Percentiles rank a stretch among this genome's conserved stretches.
Evolutionary conservation across 2,329 filamentous ascomycete species (phyloP).

Genomic region (Hymenoscyphus linearis): DNA sequence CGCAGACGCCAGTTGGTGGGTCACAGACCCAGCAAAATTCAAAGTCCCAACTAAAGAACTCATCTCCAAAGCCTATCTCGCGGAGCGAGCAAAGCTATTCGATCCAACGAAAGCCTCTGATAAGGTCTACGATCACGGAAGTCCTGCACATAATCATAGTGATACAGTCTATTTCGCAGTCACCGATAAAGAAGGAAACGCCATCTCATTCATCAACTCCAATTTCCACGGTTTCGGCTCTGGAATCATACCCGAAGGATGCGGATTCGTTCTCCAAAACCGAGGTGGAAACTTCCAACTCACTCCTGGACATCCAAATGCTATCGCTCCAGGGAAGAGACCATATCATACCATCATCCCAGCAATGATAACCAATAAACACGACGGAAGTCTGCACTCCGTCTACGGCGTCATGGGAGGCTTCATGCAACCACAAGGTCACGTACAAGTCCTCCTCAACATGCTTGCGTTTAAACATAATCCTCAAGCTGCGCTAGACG

Average conservation of each 20-base stretch:
- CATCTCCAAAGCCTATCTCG: slow-evolving; percentile 68
- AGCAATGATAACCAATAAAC: slow-evolving; percentile 73
- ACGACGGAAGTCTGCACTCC: slow-evolving; percentile 69
- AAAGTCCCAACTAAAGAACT: slow-evolving; percentile 66
- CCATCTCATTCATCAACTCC: slow-evolving; percentile 93
- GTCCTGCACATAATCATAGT: slow-evolving; percentile 76
- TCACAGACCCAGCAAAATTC: slow-evolving; percentile 72
- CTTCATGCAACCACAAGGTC: slow-evolving; percentile 97
- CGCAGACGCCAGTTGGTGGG: slow-evolving; percentile 83
- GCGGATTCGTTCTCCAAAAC: slow-evolving; percentile 93
- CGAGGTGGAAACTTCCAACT: slow-evolving; percentile 84
- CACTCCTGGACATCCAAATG: slow-evolving; percentile 67
- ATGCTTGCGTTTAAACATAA: slow-evolving; percentile 77
- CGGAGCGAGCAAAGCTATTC: slow-evolving; percentile 59
- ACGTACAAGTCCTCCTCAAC: slow-evolving; percentile 87
- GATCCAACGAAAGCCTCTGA: slow-evolving; percentile 54
- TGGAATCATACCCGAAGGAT: slow-evolving; percentile 74
- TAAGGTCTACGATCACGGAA: slow-evolving; percentile 60
- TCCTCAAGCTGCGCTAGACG: slow-evolving; percentile 84
- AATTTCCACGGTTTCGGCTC: slow-evolving; percentile 90
- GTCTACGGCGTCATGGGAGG: slow-evolving; percentile 97
- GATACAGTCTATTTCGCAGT: slow-evolving; percentile 95
- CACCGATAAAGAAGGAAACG: slow-evolving; percentile 78
- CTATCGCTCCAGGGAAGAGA: slow-evolving; percentile 72
- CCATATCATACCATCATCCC: slow-evolving; percentile 99